Percentiles rank a stretch among this genome's conserved stretches.
These are phyloP conservation scores for Coniochaeta hoffmannii DNA, from an alignment of 2,329 filamentous ascomycete species.

Conservation along the genomic window DNA sequence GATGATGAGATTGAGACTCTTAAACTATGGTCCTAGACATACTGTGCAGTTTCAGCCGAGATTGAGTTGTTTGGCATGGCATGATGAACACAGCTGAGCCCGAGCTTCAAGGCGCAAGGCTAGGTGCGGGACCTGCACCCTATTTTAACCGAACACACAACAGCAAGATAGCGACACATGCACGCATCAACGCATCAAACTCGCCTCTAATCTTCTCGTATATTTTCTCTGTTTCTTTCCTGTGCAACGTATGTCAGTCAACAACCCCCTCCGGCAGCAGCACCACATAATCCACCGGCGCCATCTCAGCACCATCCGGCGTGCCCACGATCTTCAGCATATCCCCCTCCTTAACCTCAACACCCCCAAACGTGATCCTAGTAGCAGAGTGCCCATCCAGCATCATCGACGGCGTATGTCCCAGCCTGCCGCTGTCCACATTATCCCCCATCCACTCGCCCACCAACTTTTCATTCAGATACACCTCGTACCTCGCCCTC, in stretches of 20 bases:
- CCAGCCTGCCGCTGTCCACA: conserved; percentile 52
- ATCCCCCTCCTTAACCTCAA: conserved; percentile 43
- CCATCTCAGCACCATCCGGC: conserved; percentile 54
- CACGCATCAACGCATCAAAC: too few species aligned
- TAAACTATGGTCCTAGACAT: background rate
- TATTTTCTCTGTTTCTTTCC: background rate
- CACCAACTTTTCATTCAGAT: conserved; percentile 42
- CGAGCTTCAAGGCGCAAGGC: too few species aligned
- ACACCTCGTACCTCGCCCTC: conserved; percentile 45
- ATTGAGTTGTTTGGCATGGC: too few species aligned
- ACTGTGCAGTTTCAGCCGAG: too few species aligned
- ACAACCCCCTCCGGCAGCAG: conserved; percentile 51
- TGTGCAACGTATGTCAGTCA: conserved; percentile 32
- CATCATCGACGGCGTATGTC: conserved; percentile 49
- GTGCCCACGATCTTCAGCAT: conserved; percentile 46
- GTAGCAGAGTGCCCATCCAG: conserved; percentile 60
- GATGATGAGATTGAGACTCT: background rate
- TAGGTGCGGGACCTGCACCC: too few species aligned
- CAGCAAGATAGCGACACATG: background rate
- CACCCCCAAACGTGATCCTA: conserved; percentile 48
- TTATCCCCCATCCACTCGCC: conserved; percentile 53
- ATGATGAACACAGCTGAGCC: too few species aligned
- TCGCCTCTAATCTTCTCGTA: background rate
- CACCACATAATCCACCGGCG: conserved; percentile 60
- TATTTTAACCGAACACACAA: too few species aligned